phyloP scores from a whole-genome alignment of 2,329 filamentous ascomycete species.

The Proliferodiscus dingleyae region DNA sequence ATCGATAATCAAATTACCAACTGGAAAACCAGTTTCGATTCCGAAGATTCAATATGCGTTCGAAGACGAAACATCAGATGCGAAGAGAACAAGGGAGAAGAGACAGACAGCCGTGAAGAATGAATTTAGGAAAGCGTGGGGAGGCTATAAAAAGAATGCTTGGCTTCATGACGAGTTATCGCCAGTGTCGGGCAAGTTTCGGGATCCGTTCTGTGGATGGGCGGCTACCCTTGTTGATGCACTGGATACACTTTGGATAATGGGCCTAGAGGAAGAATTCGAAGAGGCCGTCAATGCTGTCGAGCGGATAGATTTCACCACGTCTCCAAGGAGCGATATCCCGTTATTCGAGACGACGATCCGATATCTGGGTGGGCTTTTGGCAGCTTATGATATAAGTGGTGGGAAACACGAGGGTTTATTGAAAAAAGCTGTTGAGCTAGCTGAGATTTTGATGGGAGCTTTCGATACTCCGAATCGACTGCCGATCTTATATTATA shows the following conservation, averaged over 20 bases:
- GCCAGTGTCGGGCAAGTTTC: slow-evolving; percentile 62
- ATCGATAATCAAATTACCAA: slow-evolving; percentile 71
- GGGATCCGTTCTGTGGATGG: slow-evolving; percentile 88
- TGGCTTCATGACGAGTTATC: slow-evolving; percentile 83
- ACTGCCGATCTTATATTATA: slow-evolving; percentile 80
- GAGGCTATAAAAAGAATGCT: slow-evolving; percentile 72
- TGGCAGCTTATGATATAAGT: slow-evolving; percentile 84
- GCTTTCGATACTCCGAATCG: slow-evolving; percentile 85
- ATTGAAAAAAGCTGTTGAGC: slow-evolving; percentile 65
- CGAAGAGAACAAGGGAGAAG: slow-evolving; percentile 56
- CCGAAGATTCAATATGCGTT: slow-evolving; percentile 75
- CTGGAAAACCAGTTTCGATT: slow-evolving; percentile 62
- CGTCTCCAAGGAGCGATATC: slow-evolving; percentile 60
- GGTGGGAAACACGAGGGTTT: slow-evolving; percentile 62
- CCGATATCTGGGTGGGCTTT: slow-evolving; percentile 79
- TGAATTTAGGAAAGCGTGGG: slow-evolving; percentile 76
- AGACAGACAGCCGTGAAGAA: slow-evolving; percentile 64
- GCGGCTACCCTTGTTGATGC: slow-evolving; percentile 81
- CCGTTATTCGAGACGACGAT: slow-evolving; percentile 94
- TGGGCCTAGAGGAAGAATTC: slow-evolving; percentile 74
- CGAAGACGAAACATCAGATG: slow-evolving; percentile 54
- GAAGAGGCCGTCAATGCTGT: slow-evolving; percentile 69
- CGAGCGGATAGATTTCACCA: slow-evolving; percentile 77
- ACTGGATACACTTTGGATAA: slow-evolving; percentile 82
- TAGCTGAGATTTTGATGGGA: slow-evolving; percentile 66